Base-by-base conservation (phyloP, 73 alveolate species). In the Paramecium caudatum region DNA sequence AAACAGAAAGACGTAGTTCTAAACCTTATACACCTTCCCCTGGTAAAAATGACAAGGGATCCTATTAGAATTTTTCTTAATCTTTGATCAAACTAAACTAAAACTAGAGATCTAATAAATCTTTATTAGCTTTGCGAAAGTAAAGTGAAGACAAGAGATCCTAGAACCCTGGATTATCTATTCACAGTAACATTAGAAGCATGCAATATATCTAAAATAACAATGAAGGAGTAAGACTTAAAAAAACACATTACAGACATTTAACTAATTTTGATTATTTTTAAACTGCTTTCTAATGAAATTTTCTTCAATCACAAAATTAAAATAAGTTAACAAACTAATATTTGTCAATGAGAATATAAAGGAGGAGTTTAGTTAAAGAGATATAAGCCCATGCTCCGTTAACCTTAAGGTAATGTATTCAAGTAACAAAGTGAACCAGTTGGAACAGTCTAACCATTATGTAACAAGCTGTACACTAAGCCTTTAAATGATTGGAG, bases 401-500 rank as follows among this genome's bases (percentile, higher is more conserved):
- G 23, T 23, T 55, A 19, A 23, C 23, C 0, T 25, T 55, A 7
- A 55, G 30, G 80, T 55, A 55, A 2, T 0, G 2, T 55, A 5
- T 12, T 55, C 2, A 55, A 27, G 9, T 23, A 27, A 55, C 30
- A 19, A 55, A 55, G 80, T 23, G 80, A 55, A 55, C 80, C 80
- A 55, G 80, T 55, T 55, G 80, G 80, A 55, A 5, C 12, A 55
- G 80, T 55, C 10, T 55, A 55, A 21, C 80, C 41, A 6, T 23
- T 55, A 2, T 55, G 80, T 55, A 55, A 23, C 80, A 55, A 55
- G 3, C 30, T 55, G 7, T 55, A 55, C 30, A 55, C 80, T 19
- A 55, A 55, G 30, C 80, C 41, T 27, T 55, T 19, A 10, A 55
- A 21, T 55, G 80, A 55, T 55, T 55, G 80, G 80, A 55, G 30